Evolutionary conservation across 192 early-diverging fungal species (phyloP).

Genomic region (Phlyctochytrium arcticum): DNA sequence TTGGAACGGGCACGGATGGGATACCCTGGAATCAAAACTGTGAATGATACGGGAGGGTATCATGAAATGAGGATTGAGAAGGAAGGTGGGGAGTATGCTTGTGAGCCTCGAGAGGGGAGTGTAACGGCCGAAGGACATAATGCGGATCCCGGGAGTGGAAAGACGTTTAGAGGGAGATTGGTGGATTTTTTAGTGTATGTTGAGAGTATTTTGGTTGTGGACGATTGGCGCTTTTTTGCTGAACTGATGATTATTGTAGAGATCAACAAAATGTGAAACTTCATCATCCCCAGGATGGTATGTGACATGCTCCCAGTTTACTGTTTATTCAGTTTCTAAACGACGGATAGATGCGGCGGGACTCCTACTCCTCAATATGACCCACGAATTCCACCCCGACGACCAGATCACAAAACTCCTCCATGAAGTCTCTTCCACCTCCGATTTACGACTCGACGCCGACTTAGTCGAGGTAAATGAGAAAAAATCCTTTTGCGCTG

Average conservation of each 20-base stretch:
- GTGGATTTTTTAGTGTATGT: conserved; percentile 51
- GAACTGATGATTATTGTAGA: conserved; percentile 9
- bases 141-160: conserved; percentile 14
- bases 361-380: conserved; percentile 40
- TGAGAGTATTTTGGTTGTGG: neutral
- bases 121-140: conserved; percentile 18
- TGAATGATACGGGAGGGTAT: conserved; percentile 6
- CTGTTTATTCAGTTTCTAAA: too few species aligned
- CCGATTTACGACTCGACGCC: neutral
- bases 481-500: too few species aligned
- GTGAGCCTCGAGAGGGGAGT: neutral
- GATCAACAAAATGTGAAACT: conserved; percentile 44
- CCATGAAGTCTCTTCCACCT: neutral
- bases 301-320: neutral
- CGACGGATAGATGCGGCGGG: conserved; percentile 8
- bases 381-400: conserved; percentile 23
- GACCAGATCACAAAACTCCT: neutral
- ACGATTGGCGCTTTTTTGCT: neutral
- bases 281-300: conserved; percentile 1
- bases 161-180: conserved; percentile 41
- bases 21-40: neutral
- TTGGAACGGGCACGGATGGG: conserved; percentile 28
- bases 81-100: too few species aligned
- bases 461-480: conserved; percentile 21
- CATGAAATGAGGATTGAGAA: conserved; percentile 6